Evolutionary conservation across 176 grass and related monocot species (phyloP).

Genomic region (Bothriochloa decipiens): DNA sequence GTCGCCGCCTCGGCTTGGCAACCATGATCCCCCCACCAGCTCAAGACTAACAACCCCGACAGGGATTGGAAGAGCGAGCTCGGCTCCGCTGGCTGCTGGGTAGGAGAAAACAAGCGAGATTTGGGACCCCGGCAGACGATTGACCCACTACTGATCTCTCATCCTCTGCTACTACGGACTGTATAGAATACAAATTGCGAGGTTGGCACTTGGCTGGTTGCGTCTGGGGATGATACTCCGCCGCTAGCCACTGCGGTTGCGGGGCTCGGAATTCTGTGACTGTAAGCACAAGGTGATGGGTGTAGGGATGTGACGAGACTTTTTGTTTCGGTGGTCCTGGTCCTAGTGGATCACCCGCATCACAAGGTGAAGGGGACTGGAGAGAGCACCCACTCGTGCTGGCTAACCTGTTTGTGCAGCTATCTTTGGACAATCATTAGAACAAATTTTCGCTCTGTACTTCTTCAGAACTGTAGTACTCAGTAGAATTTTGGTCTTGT

Average conservation of each 20-base stretch:
- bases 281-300: background rate
- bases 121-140: slow-evolving; percentile 17
- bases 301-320: slow-evolving; percentile 29
- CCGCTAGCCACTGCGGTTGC: background rate
- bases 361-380: background rate
- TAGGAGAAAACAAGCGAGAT: slow-evolving; percentile 12
- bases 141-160: background rate
- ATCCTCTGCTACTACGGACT: background rate
- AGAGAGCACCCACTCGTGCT: background rate
- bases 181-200: background rate
- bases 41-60: slow-evolving; percentile 21
- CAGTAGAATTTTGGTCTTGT: background rate
- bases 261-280: background rate
- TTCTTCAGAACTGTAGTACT: background rate
- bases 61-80: slow-evolving; percentile 21
- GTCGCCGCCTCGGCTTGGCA: slow-evolving; percentile 38
- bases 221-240: slow-evolving; percentile 18
- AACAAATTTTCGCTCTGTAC: background rate
- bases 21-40: slow-evolving; percentile 30
- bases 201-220: no score
- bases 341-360: slow-evolving; percentile 25
- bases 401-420: background rate
- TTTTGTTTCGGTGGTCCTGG: slow-evolving; percentile 17
- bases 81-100: background rate
- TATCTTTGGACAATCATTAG: background rate